These are phyloP conservation scores for Lactarius hengduanensis DNA, from an alignment of 768 basidiomycete genomes.

Conservation along the genomic window DNA sequence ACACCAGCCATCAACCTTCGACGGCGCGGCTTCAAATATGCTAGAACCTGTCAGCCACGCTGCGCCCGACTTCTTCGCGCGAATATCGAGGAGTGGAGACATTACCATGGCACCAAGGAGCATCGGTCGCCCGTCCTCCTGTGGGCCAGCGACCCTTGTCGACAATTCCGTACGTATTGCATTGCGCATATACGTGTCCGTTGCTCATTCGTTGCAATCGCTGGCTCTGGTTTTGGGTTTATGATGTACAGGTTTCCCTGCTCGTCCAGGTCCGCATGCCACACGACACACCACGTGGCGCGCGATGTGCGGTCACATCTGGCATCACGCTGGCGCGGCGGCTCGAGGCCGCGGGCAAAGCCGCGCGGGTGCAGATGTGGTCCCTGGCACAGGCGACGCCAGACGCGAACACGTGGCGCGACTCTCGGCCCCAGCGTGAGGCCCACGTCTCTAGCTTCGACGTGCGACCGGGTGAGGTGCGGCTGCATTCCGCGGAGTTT, in stretches of 20 bases:
- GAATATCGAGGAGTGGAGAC: neutral
- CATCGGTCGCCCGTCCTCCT: conserved; percentile 12
- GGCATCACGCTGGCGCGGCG: conserved; percentile 15
- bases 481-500: conserved; percentile 13
- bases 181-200: neutral
- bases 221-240: neutral
- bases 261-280: conserved; percentile 22
- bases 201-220: neutral
- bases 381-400: neutral
- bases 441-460: conserved; percentile 17
- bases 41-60: conserved; percentile 5
- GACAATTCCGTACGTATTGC: conserved; percentile 13
- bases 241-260: conserved; percentile 4
- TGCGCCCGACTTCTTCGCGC: neutral
- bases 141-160: conserved; percentile 18
- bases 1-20: neutral
- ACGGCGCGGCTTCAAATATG: neutral
- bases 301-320: conserved; percentile 16
- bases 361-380: conserved; percentile 17
- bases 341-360: conserved; percentile 11
- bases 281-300: conserved; percentile 5
- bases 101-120: neutral
- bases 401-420: neutral
- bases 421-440: neutral
- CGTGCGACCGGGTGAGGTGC: conserved; percentile 10